A percentile compares a stretch with the other conserved stretches of the same genome.
Evolutionary conservation across 257 asterid species (phyloP).

Genomic region (Capsicum rhomboideum): DNA sequence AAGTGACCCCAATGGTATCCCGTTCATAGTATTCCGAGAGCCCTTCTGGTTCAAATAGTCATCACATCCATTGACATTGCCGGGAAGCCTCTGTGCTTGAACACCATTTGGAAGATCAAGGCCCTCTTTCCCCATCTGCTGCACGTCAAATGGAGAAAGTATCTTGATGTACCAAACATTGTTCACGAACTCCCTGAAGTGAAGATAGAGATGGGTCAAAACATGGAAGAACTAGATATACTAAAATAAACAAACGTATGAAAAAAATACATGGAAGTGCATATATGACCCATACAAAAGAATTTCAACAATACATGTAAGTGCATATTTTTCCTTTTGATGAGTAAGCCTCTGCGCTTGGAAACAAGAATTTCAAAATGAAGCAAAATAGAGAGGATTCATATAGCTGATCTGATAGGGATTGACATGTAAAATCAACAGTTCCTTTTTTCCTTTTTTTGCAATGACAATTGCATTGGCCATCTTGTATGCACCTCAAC

Average conservation of each 20-base stretch:
- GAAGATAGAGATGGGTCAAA: background rate
- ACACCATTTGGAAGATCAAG: conserved; percentile 52
- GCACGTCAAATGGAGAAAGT: conserved; percentile 84
- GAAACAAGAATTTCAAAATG: background rate
- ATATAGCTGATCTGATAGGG: background rate
- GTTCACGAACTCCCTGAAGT: conserved; percentile 75
- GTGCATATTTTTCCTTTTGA: too few relatives aligned
- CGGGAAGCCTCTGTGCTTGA: conserved; percentile 32
- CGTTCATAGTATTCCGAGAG: conserved; percentile 40
- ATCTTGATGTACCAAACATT: conserved; percentile 86
- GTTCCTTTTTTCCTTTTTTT: background rate
- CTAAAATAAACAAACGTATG: background rate
- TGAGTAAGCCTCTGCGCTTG: too few relatives aligned
- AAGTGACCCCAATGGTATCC: conserved; percentile 64
- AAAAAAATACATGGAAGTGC: background rate
- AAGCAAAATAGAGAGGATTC: background rate
- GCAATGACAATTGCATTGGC: background rate
- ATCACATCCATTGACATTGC: conserved; percentile 37
- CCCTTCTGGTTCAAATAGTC: conserved; percentile 45
- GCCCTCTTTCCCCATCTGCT: conserved; percentile 88
- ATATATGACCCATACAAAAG: background rate
- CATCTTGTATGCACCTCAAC: background rate
- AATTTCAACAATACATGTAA: too few relatives aligned
- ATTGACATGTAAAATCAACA: background rate
- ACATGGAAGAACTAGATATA: background rate